These are phyloP conservation scores for Collariella sp. DNA, from an alignment of 495 filamentous ascomycete genomes.

Conservation along the genomic window DNA sequence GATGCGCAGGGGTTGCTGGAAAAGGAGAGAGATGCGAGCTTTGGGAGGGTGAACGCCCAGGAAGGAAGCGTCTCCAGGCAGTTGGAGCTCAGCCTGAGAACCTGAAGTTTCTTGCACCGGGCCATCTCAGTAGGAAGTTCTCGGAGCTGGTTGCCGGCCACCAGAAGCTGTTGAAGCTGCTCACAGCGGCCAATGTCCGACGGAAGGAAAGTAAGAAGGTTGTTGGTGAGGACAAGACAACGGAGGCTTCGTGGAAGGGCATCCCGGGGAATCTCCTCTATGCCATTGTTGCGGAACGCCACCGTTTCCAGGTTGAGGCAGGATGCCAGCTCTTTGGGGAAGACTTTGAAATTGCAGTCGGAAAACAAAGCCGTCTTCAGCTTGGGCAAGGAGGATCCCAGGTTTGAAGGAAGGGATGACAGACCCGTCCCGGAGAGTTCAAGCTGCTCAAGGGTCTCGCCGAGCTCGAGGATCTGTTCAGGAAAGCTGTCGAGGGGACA, in stretches of 20 bases:
- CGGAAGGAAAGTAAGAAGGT: slow-evolving; percentile 30
- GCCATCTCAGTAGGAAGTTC: slow-evolving; percentile 33
- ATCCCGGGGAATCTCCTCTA: slow-evolving; percentile 35
- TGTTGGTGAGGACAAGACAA: slow-evolving; percentile 40
- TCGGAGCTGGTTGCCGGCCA: slow-evolving; percentile 33
- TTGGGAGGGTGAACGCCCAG: slow-evolving; percentile 37
- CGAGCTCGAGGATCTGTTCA: slow-evolving; percentile 32
- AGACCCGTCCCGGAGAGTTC: slow-evolving; percentile 40
- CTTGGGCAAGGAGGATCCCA: slow-evolving; percentile 30
- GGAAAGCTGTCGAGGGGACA: slow-evolving; percentile 32
- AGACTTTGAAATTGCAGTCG: slow-evolving; percentile 36
- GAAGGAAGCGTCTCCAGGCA: slow-evolving; percentile 26
- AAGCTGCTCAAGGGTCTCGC: slow-evolving; percentile 34
- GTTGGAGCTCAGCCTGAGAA: slow-evolving; percentile 37
- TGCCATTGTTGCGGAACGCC: slow-evolving; percentile 38
- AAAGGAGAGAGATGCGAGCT: slow-evolving; percentile 40
- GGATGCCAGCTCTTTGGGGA: slow-evolving; percentile 32
- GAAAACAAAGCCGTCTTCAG: slow-evolving; percentile 40
- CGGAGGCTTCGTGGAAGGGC: slow-evolving; percentile 33
- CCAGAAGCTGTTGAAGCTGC: slow-evolving; percentile 36
- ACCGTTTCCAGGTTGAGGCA: slow-evolving; percentile 39
- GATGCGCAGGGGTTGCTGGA: slow-evolving; percentile 37
- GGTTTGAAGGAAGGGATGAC: slow-evolving; percentile 30
- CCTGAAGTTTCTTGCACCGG: slow-evolving; percentile 33
- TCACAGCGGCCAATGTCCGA: slow-evolving; percentile 32